Base-by-base conservation (phyloP, 306 rosid species). In the Glycyrrhiza uralensis region DNA sequence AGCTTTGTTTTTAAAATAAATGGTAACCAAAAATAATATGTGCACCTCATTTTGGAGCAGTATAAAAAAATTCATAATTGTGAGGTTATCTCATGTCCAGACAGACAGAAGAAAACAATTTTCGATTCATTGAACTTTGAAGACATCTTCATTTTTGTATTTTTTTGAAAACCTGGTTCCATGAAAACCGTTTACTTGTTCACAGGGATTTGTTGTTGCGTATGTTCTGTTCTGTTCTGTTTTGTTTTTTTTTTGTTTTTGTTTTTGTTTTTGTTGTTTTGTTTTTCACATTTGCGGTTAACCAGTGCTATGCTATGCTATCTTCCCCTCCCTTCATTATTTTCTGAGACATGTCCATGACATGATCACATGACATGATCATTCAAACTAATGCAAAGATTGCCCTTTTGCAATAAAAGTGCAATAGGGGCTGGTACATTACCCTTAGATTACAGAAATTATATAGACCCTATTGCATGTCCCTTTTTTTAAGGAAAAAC, bases 151-250 rank as follows among this genome's bases (percentile, higher is more conserved):
- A 44, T 61, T 35, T 73, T 77, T 78, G 76, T 73, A 82, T 56
- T 66, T 56, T 76, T 49, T 38, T 50, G 68, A 12, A 19, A 33
- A 44, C 45, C 77, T 67, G 50, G 28, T 76, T 80, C 81, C 84
- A 80, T 75, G 77, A 69, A 80, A 80, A 69, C 81, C 78, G 71
- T 74, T 76, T 80, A 64, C 78, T 75, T 71, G 64, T 70, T 80
- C 62, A 17, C 49, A 36, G 65, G 42, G 68, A 71, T 75, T 33
- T 75, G 71, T 57, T 72, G 56, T 52, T 51, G 33, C 47, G 20
- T 42, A 32, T 66, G 52, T 30, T 69, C 39, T 39, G 33, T 66
- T 29, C 41, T 33, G 18, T 46, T 38, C 51, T 64, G 30, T 33
- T 35, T 47, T 55, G n/a, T 45, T 66, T 29, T 54, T 33, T 28